Base-by-base conservation (phyloP, 495 filamentous ascomycete genomes). In the Collariella sp. region DNA sequence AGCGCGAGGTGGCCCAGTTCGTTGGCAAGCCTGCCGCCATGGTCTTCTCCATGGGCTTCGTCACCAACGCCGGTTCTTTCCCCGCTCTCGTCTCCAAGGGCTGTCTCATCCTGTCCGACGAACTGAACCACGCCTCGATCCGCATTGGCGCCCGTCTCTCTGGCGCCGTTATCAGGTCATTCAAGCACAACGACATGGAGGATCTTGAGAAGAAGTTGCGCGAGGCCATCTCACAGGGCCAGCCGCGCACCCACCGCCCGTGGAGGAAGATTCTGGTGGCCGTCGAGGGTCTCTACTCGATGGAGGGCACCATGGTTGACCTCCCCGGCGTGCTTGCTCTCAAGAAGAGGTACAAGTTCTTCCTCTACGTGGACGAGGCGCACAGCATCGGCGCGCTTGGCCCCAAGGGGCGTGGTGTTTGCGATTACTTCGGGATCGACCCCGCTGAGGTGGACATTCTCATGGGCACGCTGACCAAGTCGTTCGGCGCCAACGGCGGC, bases 241-340 rank as follows among this genome's bases (percentile, higher is more conserved):
- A 98, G 59, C 94, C 94, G 24, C 84, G 93, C 54, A 97, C 91
- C 18, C 93, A 98, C 65, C 85, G 93, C 9, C 93, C 93, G 11
- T 98, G 93, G 93, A 94, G 91, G 78, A 97, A 96, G 79, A 97
- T 98, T 55, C 72, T 98, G 43, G 88, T 98, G 46, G 90, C 91
- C 33, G 89, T 98, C 35, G 93, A 98, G 67, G 93, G 93, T 54
- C 80, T 98, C 0, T 98, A 98, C 74, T 96, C 91, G 2, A 98
- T 98, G 93, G 93, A 98, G 71, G 93, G 93, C 29, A 95, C 91
- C 41, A 96, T 98, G 91, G 89, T 86, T 67, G 91, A 98, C 63
- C 80, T 98, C 26, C 93, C 91, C 13, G 88, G 87, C 53, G 69
- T 98, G 38, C 68, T 98, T 54, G 76, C 75, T 35, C 78, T 98